Evolutionary conservation across 306 rosid genomes (phyloP).

Genomic region (Inga oerstediana): DNA sequence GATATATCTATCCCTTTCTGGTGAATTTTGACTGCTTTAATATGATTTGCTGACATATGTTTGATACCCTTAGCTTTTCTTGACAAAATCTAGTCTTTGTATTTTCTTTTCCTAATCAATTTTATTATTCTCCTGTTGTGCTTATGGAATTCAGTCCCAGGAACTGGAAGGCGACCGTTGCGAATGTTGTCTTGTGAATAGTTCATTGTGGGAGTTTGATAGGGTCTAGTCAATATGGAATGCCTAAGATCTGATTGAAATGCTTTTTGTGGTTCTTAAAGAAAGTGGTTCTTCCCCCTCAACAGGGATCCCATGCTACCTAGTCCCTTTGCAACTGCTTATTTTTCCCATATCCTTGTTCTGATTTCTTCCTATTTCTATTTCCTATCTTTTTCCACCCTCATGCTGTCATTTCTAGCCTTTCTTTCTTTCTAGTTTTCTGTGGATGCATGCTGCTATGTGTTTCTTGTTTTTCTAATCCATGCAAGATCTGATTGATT

Average conservation of each 20-base stretch:
- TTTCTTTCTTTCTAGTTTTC: neutral
- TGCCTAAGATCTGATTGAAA: neutral
- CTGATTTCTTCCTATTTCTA: neutral
- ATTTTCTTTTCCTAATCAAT: neutral
- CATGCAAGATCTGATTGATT: conserved; percentile 31
- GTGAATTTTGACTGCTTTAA: conserved; percentile 2
- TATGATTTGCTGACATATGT: conserved; percentile 26
- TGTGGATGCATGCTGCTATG: conserved; percentile 3
- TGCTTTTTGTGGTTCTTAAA: neutral
- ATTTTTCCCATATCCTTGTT: neutral
- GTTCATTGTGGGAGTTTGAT: neutral
- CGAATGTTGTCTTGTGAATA: neutral
- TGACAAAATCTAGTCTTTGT: neutral
- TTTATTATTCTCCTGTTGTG: neutral
- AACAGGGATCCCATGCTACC: neutral
- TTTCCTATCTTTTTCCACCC: neutral
- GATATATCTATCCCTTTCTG: conserved; percentile 8
- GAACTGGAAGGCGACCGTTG: neutral
- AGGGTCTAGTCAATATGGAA: neutral
- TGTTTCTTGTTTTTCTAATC: neutral
- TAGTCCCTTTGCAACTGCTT: neutral
- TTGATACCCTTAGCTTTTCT: neutral
- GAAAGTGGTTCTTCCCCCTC: neutral
- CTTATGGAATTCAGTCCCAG: neutral
- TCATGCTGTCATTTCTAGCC: neutral